Evolutionary conservation across 2,329 filamentous ascomycete genomes (phyloP), one percentile per base, ranked within the genome.

Genomic region (Shiraia sp.): DNA sequence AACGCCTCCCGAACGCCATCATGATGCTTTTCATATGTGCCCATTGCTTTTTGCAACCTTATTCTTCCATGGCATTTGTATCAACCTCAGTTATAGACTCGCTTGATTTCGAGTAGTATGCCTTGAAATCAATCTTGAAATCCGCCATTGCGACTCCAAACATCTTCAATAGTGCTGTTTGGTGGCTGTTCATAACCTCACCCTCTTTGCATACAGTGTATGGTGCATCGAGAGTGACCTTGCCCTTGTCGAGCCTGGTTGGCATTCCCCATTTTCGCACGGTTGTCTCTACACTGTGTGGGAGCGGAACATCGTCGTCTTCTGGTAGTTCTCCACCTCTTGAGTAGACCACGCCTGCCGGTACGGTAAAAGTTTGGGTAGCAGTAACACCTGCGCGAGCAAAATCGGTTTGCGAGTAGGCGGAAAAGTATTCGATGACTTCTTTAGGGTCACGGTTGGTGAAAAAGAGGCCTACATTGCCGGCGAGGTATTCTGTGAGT

Each of bases 161-260:
- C 61, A 96, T 79, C 81, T 97, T 97, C 71, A 99, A 72, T 65
- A 99, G 75, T 52, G 90, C 86, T 42, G 93, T 96, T 79, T 99
- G 93, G 59, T 92, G 81, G 55, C 88, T 91, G 72, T 96, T 91
- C 55, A 99, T 74, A 31, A 83, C 79, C 65, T 96, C 83, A 9
- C 92, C 93, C 70, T 90, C 85, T 62, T 83, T 84, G 75, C 92
- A 97, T 35, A 99, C 83, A 8, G 79, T 79, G 67, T 91, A 95
- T 16, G 76, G 76, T 35, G 78, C 78, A 57, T 87, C 85, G 36
- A 97, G 76, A 52, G 88, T 82, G 32, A 99, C 87, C 73, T 87
- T 90, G 44, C 93, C 93, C 77, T 88, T 90, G 47, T 90, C 81
- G 75, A 99, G 82, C 62, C 86, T 83, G 36, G 90, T 96, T 26